Conservation (phyloP, 2,329 filamentous ascomycete genomes). For the Ophiostoma australiae region DNA sequence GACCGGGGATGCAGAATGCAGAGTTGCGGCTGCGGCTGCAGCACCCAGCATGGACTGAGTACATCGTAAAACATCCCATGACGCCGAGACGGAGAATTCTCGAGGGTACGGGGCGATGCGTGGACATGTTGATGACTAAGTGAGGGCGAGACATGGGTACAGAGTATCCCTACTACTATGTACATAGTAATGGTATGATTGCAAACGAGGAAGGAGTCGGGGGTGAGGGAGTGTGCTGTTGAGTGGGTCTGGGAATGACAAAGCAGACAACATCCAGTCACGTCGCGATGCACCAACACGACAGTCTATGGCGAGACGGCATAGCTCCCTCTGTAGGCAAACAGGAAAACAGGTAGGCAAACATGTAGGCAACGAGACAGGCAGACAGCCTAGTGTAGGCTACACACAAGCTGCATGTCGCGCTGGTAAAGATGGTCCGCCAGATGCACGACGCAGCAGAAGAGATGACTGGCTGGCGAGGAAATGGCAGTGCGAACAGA, state of each 20-base stretch:
- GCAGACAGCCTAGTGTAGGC: background rate
- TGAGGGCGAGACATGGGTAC: background rate
- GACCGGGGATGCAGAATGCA: background rate
- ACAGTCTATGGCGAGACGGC: too few species aligned
- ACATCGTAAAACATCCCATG: background rate
- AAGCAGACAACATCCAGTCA: background rate
- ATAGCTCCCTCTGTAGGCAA: too few species aligned
- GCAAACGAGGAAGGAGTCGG: background rate
- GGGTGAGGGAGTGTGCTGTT: background rate
- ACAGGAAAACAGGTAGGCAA: background rate
- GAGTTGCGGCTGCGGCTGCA: too few species aligned
- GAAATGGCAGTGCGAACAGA: background rate
- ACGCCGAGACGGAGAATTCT: background rate
- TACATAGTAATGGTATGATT: too few species aligned
- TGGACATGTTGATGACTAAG: background rate
- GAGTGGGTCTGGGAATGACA: background rate
- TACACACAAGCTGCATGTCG: background rate
- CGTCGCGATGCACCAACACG: background rate
- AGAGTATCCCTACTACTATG: too few species aligned
- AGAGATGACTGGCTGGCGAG: background rate
- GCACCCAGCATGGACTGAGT: too few species aligned
- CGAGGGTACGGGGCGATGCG: background rate
- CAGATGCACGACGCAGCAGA: slow-evolving; percentile 1
- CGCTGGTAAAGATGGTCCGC: background rate
- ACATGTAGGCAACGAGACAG: background rate